Conservation (phyloP, 2,329 filamentous ascomycete genomes). For the Pseudonectria foliicola region DNA sequence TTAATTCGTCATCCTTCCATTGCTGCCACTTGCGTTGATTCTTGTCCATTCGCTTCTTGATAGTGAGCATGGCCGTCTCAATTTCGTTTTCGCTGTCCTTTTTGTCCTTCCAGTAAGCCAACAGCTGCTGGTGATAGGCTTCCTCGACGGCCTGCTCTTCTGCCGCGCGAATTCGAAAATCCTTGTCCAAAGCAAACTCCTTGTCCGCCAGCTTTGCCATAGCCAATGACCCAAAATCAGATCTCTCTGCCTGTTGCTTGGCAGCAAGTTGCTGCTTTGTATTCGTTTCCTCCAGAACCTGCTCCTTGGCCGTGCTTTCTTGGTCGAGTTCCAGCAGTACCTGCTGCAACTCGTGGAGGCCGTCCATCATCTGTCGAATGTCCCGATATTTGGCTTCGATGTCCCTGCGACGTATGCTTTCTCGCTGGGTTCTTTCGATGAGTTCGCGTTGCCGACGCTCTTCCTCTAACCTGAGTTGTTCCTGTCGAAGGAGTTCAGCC, state of each 20-base stretch:
- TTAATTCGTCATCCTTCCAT: conserved; percentile 35
- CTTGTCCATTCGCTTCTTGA: conserved; percentile 35
- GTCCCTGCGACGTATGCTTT: conserved; percentile 33
- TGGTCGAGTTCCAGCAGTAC: conserved; percentile 31
- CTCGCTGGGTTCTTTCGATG: conserved; percentile 31
- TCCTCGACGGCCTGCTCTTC: conserved; percentile 38
- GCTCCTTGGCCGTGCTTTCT: conserved; percentile 24
- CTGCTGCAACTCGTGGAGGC: conserved; percentile 37
- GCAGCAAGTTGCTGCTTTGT: conserved; percentile 24
- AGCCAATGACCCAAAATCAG: conserved; percentile 19
- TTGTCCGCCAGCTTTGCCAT: conserved; percentile 25
- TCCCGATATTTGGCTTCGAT: conserved; percentile 33
- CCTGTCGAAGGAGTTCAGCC: conserved; percentile 31
- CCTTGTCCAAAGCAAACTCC: conserved; percentile 29
- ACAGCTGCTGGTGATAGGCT: conserved; percentile 34
- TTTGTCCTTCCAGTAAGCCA: conserved; percentile 31
- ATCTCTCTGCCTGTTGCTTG: conserved; percentile 27
- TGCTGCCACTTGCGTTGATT: conserved; percentile 33
- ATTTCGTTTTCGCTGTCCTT: conserved; percentile 25
- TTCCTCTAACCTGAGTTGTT: conserved; percentile 30
- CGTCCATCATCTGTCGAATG: conserved; percentile 28
- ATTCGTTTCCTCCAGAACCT: conserved; percentile 17
- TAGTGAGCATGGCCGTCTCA: conserved; percentile 25
- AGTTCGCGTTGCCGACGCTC: conserved; percentile 31
- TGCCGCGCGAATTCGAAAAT: conserved; percentile 33